Percentiles rank a stretch among this genome's conserved stretches.
These are phyloP conservation scores for Aspergillus sp. DNA, from an alignment of 2,329 filamentous ascomycete genomes.

Conservation along the genomic window DNA sequence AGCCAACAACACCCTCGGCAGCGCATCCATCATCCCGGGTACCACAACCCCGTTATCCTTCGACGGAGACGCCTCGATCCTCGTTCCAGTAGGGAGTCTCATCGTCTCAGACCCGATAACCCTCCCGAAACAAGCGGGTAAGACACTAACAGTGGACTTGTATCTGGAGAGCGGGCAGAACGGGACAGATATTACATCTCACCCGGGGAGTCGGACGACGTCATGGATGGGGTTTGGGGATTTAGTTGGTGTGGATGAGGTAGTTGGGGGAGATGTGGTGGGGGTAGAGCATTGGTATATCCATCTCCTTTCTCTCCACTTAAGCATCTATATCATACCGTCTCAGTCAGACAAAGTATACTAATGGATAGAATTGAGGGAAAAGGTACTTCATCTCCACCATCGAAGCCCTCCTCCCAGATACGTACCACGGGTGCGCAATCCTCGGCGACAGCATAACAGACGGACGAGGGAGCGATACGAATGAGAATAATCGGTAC, in stretches of 20 bases:
- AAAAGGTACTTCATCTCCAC: conserved; percentile 61
- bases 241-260: conserved; percentile 51
- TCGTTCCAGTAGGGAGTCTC: conserved; percentile 58
- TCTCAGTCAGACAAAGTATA: too few species aligned
- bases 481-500: conserved; percentile 59
- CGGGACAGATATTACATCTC: conserved; percentile 61
- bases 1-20: conserved; percentile 44
- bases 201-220: conserved; percentile 66
- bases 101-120: conserved; percentile 64
- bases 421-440: conserved; percentile 48
- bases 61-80: conserved; percentile 53
- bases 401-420: conserved; percentile 57
- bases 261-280: conserved; percentile 43
- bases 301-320: background rate
- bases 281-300: conserved; percentile 48
- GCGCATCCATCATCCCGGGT: conserved; percentile 53
- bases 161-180: conserved; percentile 61
- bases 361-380: too few species aligned
- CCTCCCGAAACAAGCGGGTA: conserved; percentile 53
- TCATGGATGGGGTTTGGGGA: conserved; percentile 63
- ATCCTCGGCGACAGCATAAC: conserved; percentile 68
- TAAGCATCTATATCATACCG: too few species aligned
- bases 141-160: conserved; percentile 60
- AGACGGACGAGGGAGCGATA: conserved; percentile 63
- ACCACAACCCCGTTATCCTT: conserved; percentile 62